phyloP scores from a whole-genome alignment of 1,139 yeast species.

The Debaryomycetaceae sp. region DNA sequence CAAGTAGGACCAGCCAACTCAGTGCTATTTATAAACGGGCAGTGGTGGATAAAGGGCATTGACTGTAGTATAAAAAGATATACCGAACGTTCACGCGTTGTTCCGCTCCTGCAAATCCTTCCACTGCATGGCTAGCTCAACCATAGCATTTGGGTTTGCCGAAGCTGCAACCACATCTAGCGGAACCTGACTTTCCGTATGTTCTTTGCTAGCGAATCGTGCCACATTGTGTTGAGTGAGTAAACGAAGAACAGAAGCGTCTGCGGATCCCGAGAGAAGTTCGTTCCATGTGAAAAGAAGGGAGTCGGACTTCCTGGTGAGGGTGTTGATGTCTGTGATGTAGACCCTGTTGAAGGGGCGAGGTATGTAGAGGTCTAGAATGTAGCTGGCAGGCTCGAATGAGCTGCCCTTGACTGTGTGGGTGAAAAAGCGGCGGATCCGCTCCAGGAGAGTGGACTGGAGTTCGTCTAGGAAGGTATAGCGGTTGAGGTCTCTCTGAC shows the following conservation, averaged over 20 bases:
- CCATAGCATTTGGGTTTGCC: slow-evolving; percentile 58
- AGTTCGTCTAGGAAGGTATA: slow-evolving; percentile 62
- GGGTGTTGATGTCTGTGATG: slow-evolving; percentile 84
- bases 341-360: slow-evolving; percentile 63
- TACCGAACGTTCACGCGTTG: neutral
- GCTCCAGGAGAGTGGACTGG: slow-evolving; percentile 40
- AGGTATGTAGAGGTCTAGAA: slow-evolving; percentile 80
- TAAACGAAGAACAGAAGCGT: slow-evolving; percentile 50
- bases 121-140: slow-evolving; percentile 65
- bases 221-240: slow-evolving; percentile 66
- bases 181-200: slow-evolving; percentile 89
- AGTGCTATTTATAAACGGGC: no score
- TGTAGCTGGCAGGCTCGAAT: slow-evolving; percentile 57
- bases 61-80: no score
- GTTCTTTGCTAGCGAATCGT: slow-evolving; percentile 75
- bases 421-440: slow-evolving; percentile 56
- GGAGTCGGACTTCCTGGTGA: slow-evolving; percentile 71
- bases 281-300: slow-evolving; percentile 85
- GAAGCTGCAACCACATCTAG: slow-evolving; percentile 85
- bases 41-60: no score
- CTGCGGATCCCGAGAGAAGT: slow-evolving; percentile 28
- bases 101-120: slow-evolving; percentile 4
- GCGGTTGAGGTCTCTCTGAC: slow-evolving; percentile 83
- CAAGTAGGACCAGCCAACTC: no score
- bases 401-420: slow-evolving; percentile 34